A percentile compares a stretch with the other conserved stretches of the same genome.
Evolutionary conservation across 257 asterid species (phyloP).

Genomic region (Fraxinus anomala): DNA sequence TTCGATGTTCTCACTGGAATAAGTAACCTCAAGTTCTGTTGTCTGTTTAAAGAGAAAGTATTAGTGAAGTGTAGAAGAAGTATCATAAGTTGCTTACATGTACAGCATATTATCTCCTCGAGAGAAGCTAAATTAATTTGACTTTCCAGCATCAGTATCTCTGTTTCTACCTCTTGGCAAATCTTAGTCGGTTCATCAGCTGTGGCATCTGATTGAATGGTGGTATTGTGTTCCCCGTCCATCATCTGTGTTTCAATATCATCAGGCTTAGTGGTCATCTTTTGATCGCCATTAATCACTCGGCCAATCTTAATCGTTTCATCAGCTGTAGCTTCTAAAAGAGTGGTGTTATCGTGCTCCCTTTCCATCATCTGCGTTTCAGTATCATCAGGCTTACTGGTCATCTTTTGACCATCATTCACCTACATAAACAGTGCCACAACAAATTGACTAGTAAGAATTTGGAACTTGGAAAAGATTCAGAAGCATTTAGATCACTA

Average conservation of each 20-base stretch:
- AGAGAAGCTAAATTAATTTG: conserved; percentile 7
- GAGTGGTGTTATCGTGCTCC: not conserved
- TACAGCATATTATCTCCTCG: not conserved
- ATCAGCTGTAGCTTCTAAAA: not conserved
- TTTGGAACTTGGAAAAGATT: not conserved
- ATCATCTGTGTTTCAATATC: not conserved
- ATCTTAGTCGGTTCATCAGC: not conserved
- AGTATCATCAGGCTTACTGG: not conserved
- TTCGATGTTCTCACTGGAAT: conserved; percentile 7
- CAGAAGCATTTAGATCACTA: not conserved
- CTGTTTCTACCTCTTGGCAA: not conserved
- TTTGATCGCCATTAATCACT: no score
- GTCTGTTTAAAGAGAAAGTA: conserved; percentile 21
- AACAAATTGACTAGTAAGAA: not conserved
- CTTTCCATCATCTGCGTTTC: conserved; percentile 5
- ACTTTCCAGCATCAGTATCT: not conserved
- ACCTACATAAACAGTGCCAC: conserved; percentile 1
- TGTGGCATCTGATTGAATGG: not conserved
- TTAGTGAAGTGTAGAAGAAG: not conserved
- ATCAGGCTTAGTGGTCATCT: not conserved
- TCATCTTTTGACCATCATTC: conserved; percentile 15
- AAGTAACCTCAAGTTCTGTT: conserved; percentile 1
- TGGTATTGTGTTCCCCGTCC: not conserved
- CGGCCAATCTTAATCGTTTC: not conserved
- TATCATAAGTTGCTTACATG: not conserved